phyloP scores from a whole-genome alignment of 371 early-diverging fungal genomes.

The Mortierella sp. region DNA sequence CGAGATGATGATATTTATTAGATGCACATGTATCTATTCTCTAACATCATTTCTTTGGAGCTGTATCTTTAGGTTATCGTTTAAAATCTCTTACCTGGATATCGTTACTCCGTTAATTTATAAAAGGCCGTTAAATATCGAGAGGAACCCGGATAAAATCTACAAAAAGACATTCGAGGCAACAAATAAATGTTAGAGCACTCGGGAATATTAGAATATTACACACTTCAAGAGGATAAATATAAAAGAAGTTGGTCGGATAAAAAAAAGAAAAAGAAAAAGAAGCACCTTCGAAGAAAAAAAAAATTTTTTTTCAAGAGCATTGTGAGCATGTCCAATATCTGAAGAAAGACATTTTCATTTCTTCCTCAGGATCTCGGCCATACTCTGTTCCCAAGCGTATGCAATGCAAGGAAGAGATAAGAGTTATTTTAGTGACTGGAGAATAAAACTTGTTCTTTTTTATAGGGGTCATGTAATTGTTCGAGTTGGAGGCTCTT shows the following conservation, averaged over 20 bases:
- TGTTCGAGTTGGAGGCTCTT: background rate
- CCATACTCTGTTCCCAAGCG: background rate
- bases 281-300: too few relatives aligned
- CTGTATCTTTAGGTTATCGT: background rate
- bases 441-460: background rate
- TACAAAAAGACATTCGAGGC: background rate
- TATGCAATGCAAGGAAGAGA: background rate
- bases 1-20: too few relatives aligned
- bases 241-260: too few relatives aligned
- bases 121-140: background rate
- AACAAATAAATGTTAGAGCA: background rate
- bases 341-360: background rate
- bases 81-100: background rate
- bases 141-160: conserved; percentile 2
- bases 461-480: background rate
- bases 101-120: background rate
- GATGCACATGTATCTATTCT: too few relatives aligned
- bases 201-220: background rate
- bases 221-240: too few relatives aligned
- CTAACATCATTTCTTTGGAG: too few relatives aligned
- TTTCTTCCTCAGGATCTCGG: background rate
- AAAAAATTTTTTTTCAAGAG: background rate
- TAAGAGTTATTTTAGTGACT: too few relatives aligned
- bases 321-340: background rate
- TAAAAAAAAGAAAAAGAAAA: background rate